Evolutionary conservation across 2,329 filamentous ascomycete species (phyloP), one percentile per base, ranked within the genome.

Genomic region (Blastomyces emzantsi): DNA sequence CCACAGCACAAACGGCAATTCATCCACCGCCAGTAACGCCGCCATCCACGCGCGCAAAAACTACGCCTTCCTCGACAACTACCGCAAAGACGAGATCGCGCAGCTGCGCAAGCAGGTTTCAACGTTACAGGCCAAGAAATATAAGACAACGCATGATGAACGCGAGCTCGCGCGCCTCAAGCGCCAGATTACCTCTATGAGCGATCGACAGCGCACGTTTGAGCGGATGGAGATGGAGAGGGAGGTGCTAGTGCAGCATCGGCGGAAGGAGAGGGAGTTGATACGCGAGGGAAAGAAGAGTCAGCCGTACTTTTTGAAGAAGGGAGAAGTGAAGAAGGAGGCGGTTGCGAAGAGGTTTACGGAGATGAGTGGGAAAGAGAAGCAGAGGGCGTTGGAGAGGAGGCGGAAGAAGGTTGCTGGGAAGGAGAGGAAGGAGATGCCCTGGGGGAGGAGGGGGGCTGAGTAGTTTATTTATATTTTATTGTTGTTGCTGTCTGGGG

Each of bases 301-400:
- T 60, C 86, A 84, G 73, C 93, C 94, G 0, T 99, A 92, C 78
- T 97, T 90, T 77, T 80, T 97, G 70, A 99, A 99, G 85, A 88
- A 87, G 79, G 86, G 87, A 72, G 93, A 97, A 78, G 85, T 94
- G 81, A 96, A 94, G 87, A 91, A 93, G 81, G 81, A 88, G 76
- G 81, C 92, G 63, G 79, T 97, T 66, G 81, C 90, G 72, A 87
- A 94, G 70, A 86, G 88, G 73, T 97, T 90, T 76, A 84, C 87
- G 70, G 84, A 85, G 65, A 89, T 97, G 88, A 94, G 90, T 77
- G 88, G 89, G 73, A 88, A 87, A 74, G 87, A 97, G 77, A 84
- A 92, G 65, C 89, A 95, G 66, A 89, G 87, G 79, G 86, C 88
- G 17, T 90, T 97, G 71, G 91, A 95, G 81, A 83, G 90, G 73